Conservation (phyloP, 108 stramenopile species). For the Fragilariopsis cylindrus region DNA sequence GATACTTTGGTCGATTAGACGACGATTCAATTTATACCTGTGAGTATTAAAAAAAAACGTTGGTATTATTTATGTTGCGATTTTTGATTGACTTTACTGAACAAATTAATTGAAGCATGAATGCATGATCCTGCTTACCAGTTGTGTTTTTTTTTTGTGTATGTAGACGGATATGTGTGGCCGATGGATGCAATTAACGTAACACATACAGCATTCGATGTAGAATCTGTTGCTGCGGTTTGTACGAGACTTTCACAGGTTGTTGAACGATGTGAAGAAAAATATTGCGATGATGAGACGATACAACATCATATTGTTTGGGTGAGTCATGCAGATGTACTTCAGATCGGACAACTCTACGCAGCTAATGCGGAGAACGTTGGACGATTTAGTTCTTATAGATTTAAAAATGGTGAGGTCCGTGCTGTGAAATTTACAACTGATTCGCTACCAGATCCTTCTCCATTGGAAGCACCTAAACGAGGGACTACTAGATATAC, state of each 20-base stretch:
- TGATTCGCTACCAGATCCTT: slow-evolving; percentile 45
- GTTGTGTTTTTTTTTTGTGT: neutral
- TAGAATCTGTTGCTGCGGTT: slow-evolving; percentile 83
- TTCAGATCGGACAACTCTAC: slow-evolving; percentile 84
- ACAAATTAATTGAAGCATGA: no score
- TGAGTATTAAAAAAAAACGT: no score
- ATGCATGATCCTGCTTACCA: slow-evolving; percentile 13
- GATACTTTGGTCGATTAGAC: slow-evolving; percentile 80
- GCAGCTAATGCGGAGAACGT: slow-evolving; percentile 57
- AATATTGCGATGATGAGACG: neutral
- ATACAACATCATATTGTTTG: slow-evolving; percentile 51
- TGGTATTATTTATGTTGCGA: no score
- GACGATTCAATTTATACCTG: slow-evolving; percentile 59
- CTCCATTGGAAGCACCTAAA: slow-evolving; percentile 49
- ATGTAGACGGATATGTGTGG: slow-evolving; percentile 65
- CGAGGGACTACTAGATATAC: slow-evolving; percentile 34
- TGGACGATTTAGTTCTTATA: slow-evolving; percentile 75
- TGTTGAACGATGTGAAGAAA: slow-evolving; percentile 51
- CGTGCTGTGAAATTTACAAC: slow-evolving; percentile 55
- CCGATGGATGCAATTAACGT: slow-evolving; percentile 71
- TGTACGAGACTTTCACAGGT: slow-evolving; percentile 66
- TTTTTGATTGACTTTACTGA: no score
- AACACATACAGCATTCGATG: slow-evolving; percentile 77
- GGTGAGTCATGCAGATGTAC: slow-evolving; percentile 82
- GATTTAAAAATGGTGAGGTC: slow-evolving; percentile 85